Percentiles rank a stretch among this genome's conserved stretches.
Evolutionary conservation across 441 rosid genomes (phyloP).

Genomic region (Corymbia calophylla): DNA sequence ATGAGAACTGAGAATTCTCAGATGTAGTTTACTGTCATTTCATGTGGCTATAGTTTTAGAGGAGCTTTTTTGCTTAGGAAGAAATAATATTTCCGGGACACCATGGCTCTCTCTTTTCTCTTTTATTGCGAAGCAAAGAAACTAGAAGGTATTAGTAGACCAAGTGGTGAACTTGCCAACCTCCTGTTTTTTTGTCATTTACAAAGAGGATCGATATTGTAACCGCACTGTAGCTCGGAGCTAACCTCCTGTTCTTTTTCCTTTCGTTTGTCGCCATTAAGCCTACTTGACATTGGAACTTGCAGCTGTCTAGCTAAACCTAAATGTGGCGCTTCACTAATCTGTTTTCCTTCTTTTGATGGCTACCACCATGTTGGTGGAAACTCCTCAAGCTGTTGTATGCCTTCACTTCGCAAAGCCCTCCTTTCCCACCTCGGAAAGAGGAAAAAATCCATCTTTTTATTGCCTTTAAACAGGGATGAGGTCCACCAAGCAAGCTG

Average conservation of each 20-base stretch:
- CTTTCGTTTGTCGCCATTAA: neutral
- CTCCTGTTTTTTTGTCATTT: neutral
- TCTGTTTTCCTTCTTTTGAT: neutral
- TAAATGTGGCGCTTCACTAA: neutral
- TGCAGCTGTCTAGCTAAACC: neutral
- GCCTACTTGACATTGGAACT: neutral
- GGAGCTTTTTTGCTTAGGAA: neutral
- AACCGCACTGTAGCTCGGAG: neutral
- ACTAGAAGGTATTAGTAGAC: neutral
- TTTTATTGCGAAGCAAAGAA: neutral
- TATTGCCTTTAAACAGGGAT: neutral
- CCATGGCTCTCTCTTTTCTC: neutral
- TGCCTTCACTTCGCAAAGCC: neutral
- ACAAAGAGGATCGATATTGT: neutral
- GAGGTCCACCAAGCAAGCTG: neutral
- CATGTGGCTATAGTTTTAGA: neutral
- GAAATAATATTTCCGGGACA: neutral
- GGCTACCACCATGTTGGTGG: neutral
- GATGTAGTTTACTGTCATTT: neutral
- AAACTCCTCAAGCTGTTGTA: neutral
- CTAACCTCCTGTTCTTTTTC: neutral
- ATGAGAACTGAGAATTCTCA: neutral
- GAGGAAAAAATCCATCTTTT: neutral
- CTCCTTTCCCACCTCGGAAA: neutral
- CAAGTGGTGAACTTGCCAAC: neutral